A percentile compares a stretch with the other conserved stretches of the same genome.
Conservation (phyloP, 139 green algal genomes). For the Monoraphidium neglectum region DNA sequence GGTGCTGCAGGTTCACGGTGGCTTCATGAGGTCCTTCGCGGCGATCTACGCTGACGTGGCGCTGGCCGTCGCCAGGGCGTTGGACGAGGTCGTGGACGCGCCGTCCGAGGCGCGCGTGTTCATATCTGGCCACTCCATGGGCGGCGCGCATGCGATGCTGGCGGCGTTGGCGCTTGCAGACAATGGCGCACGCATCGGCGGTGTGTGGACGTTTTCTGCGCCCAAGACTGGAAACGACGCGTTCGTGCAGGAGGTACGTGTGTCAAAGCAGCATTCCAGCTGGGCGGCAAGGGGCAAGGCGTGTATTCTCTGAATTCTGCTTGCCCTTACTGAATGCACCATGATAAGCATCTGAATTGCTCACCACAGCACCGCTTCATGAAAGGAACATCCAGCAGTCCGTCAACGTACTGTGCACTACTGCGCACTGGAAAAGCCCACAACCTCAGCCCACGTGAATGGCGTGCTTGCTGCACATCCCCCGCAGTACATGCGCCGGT, state of each 20-base stretch:
- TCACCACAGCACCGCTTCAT: no score
- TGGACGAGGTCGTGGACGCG: not conserved
- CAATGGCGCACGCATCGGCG: not conserved
- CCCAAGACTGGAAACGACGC: conserved; percentile 18
- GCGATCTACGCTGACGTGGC: conserved; percentile 7
- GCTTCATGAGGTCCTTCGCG: conserved; percentile 16
- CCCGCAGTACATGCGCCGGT: not conserved
- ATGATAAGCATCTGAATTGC: no score
- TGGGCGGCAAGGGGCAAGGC: no score
- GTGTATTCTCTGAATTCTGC: no score
- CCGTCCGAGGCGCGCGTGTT: not conserved
- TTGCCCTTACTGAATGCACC: no score
- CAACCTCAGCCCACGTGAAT: no score
- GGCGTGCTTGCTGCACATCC: no score
- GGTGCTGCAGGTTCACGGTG: conserved; percentile 16
- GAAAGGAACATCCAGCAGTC: no score
- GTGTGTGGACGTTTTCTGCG: conserved; percentile 10
- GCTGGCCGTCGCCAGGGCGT: not conserved
- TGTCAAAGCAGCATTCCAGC: no score
- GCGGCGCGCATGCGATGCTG: conserved; percentile 4
- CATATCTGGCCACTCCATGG: conserved; percentile 25
- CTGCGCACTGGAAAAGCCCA: no score
- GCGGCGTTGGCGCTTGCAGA: conserved; percentile 9
- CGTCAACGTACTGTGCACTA: no score
- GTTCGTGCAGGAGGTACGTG: conserved; percentile 9